Evolutionary conservation across 768 basidiomycete species (phyloP), one percentile per base, ranked within the genome.

Genomic region (Hypholoma sublateritium): DNA sequence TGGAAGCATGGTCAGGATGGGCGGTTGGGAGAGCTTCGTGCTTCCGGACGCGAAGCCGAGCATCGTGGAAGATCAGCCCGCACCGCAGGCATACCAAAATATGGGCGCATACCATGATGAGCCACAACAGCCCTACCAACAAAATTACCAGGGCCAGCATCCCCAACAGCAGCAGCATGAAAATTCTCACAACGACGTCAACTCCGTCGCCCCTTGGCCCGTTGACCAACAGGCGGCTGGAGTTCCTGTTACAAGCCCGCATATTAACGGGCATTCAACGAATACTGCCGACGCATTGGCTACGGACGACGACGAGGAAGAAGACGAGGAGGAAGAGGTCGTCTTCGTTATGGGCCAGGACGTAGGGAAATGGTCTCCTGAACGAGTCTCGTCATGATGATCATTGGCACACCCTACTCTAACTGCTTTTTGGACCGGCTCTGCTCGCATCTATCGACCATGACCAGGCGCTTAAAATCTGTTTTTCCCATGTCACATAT

Each of bases 1-100:
- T 14, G 72, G 78, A 7, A 80, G 84, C 37, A 83, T 79, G 72
- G 91, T 91, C 21, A 83, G 94, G 28, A 84, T 91, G 81, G 73
- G 75, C 7, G 75, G 77, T 2, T 92, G 89, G 89, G 77, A 82
- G 62, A 41, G 72, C 13, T 88, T 80, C 70, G 80, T 87, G 22
- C 63, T 87, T 22, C 89, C 89, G 0, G 80, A 81, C 62, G 90
- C 91, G 2, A 69, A 73, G 28, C 66, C 63, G 53, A 87, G 86
- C 61, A 58, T 60, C 2, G 76, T 81, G 4, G 76, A 77, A 50
- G 68, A 65, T 25, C 62, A 61, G 34, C 57, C 55, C 32, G 25
- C 53, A 24, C 52, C 58, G 36, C 37, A 19, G 22, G 24, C 44
- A 43, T 63, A 55, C 50, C 55, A 46, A 46, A 52, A 48, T 21